Evolutionary conservation across 2,329 filamentous ascomycete species (phyloP).

Genomic region (Aspergillus ochraceus): DNA sequence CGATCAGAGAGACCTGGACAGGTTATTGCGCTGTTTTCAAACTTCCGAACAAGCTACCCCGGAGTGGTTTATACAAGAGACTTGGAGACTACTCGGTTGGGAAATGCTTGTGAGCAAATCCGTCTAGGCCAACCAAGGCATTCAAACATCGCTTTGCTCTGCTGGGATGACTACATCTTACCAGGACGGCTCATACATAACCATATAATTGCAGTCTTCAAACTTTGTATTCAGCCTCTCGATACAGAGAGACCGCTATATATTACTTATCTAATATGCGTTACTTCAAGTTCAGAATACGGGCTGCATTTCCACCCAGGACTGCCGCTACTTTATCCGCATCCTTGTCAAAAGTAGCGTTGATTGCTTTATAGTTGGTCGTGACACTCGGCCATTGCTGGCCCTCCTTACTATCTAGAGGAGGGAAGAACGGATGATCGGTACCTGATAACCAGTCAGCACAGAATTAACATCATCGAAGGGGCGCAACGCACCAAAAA

Average conservation of each 20-base stretch:
- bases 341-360: constrained; percentile 35
- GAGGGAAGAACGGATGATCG: constrained; percentile 49
- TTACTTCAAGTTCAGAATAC: constrained; percentile 39
- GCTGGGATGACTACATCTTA: not conserved
- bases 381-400: constrained; percentile 48
- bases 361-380: constrained; percentile 48
- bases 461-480: not conserved
- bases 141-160: not conserved
- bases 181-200: not conserved
- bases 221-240: not conserved
- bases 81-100: constrained; percentile 61
- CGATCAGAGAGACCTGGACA: constrained; percentile 17
- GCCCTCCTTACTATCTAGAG: constrained; percentile 33
- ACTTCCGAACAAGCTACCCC: constrained; percentile 38
- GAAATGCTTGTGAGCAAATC: constrained; percentile 36
- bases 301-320: constrained; percentile 47
- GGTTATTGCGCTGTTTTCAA: constrained; percentile 2
- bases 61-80: constrained; percentile 57
- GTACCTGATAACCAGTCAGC: constrained; percentile 32
- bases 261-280: not conserved
- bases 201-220: not conserved
- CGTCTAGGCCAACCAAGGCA: not conserved
- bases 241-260: not conserved
- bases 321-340: constrained; percentile 34
- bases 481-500: constrained; percentile 35